These are phyloP conservation scores for Tylopilus plumbeoviolaceoides DNA, from an alignment of 768 basidiomycete species.

Conservation along the genomic window DNA sequence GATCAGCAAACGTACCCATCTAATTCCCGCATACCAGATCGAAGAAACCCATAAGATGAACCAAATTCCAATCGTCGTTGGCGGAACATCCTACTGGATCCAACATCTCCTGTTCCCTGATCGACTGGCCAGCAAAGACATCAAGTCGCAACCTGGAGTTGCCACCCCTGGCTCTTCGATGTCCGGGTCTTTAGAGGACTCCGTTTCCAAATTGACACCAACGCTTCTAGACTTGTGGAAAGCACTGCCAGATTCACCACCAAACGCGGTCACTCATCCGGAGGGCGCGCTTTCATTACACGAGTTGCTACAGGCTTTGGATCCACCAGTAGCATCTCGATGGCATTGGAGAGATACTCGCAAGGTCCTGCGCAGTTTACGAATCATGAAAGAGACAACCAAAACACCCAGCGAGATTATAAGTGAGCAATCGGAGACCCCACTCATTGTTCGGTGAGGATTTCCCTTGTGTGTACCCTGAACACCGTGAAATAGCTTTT, in stretches of 20 bases:
- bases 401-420: slow-evolving; percentile 65
- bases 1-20: neutral
- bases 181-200: slow-evolving; percentile 39
- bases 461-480: neutral
- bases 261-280: slow-evolving; percentile 52
- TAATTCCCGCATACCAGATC: slow-evolving; percentile 46
- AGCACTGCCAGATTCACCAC: slow-evolving; percentile 55
- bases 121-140: slow-evolving; percentile 43
- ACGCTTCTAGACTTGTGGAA: slow-evolving; percentile 49
- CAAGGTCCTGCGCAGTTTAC: slow-evolving; percentile 79
- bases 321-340: slow-evolving; percentile 66
- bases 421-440: slow-evolving; percentile 50
- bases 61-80: slow-evolving; percentile 84
- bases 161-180: slow-evolving; percentile 1
- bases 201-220: slow-evolving; percentile 43
- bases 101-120: slow-evolving; percentile 93
- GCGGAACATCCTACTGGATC: slow-evolving; percentile 96
- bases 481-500: neutral
- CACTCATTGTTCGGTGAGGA: slow-evolving; percentile 48
- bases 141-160: slow-evolving; percentile 4
- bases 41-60: slow-evolving; percentile 60
- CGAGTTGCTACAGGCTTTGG: slow-evolving; percentile 60
- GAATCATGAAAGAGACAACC: slow-evolving; percentile 70
- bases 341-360: slow-evolving; percentile 98
- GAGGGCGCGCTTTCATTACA: slow-evolving; percentile 62